Percentiles rank a stretch among this genome's conserved stretches.
Evolutionary conservation across 371 early-diverging fungal species (phyloP).

Genomic region (Dinochytrium kinnereticum): DNA sequence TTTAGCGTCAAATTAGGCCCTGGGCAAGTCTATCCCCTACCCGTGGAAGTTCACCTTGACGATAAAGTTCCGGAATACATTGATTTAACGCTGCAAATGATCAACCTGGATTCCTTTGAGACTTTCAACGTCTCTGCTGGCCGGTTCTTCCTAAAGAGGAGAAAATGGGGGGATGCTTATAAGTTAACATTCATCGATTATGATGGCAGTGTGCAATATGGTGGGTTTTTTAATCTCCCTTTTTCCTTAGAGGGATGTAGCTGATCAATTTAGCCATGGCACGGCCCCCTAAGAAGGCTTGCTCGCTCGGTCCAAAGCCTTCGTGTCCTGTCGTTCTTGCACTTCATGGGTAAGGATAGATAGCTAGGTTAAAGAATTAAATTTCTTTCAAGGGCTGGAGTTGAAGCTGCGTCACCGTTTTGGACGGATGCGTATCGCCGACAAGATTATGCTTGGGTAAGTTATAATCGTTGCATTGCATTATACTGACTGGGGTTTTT

Average conservation of each 20-base stretch:
- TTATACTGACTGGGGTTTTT: background rate
- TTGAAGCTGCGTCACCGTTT: slow-evolving; percentile 60
- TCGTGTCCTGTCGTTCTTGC: slow-evolving; percentile 66
- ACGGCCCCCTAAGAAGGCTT: slow-evolving; percentile 54
- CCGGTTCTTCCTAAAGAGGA: slow-evolving; percentile 1
- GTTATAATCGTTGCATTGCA: background rate
- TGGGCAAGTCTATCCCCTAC: slow-evolving; percentile 48
- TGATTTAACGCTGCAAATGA: slow-evolving; percentile 31
- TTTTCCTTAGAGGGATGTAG: background rate
- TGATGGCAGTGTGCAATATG: slow-evolving; percentile 70
- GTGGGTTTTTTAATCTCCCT: slow-evolving; percentile 21
- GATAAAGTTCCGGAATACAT: slow-evolving; percentile 27
- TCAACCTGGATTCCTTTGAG: slow-evolving; percentile 26
- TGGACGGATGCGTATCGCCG: slow-evolving; percentile 60
- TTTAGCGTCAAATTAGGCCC: slow-evolving; percentile 50
- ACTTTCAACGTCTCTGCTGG: slow-evolving; percentile 34
- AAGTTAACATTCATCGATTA: slow-evolving; percentile 70
- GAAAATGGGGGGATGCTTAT: slow-evolving; percentile 52
- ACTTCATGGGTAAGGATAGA: slow-evolving; percentile 69
- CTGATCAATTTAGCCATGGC: slow-evolving; percentile 48
- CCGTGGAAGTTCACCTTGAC: slow-evolving; percentile 37
- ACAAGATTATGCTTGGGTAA: slow-evolving; percentile 62
- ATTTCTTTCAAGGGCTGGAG: slow-evolving; percentile 46
- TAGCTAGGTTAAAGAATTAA: slow-evolving; percentile 8
- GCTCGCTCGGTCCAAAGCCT: slow-evolving; percentile 28